These are phyloP conservation scores for Dioscorea dumetorum DNA, from an alignment of 106 monocot genomes.

Conservation along the genomic window DNA sequence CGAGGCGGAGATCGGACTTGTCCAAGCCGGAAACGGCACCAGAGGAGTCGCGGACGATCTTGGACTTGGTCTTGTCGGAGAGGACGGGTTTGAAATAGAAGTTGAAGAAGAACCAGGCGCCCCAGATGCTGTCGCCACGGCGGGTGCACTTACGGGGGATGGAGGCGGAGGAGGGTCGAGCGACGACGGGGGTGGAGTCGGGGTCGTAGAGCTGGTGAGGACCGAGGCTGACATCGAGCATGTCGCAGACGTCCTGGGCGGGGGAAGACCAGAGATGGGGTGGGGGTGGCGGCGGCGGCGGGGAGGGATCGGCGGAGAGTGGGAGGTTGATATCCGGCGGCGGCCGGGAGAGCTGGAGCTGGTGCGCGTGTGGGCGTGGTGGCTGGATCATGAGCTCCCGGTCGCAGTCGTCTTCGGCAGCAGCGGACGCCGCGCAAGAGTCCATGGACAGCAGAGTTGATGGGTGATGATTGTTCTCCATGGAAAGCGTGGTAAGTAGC, in stretches of 20 bases:
- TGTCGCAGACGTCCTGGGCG: neutral
- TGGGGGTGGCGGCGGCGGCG: slow-evolving; percentile 17
- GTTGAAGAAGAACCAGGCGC: slow-evolving; percentile 55
- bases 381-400: slow-evolving; percentile 18
- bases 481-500: slow-evolving; percentile 29
- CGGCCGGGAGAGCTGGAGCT: slow-evolving; percentile 15
- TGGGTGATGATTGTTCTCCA: slow-evolving; percentile 44
- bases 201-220: slow-evolving; percentile 2
- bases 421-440: slow-evolving; percentile 1
- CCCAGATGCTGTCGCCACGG: slow-evolving; percentile 39
- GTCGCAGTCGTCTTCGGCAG: slow-evolving; percentile 11
- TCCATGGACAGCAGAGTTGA: slow-evolving; percentile 46
- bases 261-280: slow-evolving; percentile 6
- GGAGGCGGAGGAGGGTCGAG: neutral
- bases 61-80: slow-evolving; percentile 35
- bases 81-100: slow-evolving; percentile 44
- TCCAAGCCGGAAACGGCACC: slow-evolving; percentile 27
- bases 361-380: slow-evolving; percentile 14
- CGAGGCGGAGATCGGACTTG: slow-evolving; percentile 34
- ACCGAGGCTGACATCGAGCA: slow-evolving; percentile 6
- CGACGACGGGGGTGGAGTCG: neutral
- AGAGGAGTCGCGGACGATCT: slow-evolving; percentile 21
- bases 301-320: slow-evolving; percentile 27
- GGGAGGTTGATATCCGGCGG: slow-evolving; percentile 50
- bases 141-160: slow-evolving; percentile 16